Percentiles rank a stretch among this genome's conserved stretches.
Conservation (phyloP, 495 filamentous ascomycete species). For the Penicillium bialowiezense region DNA sequence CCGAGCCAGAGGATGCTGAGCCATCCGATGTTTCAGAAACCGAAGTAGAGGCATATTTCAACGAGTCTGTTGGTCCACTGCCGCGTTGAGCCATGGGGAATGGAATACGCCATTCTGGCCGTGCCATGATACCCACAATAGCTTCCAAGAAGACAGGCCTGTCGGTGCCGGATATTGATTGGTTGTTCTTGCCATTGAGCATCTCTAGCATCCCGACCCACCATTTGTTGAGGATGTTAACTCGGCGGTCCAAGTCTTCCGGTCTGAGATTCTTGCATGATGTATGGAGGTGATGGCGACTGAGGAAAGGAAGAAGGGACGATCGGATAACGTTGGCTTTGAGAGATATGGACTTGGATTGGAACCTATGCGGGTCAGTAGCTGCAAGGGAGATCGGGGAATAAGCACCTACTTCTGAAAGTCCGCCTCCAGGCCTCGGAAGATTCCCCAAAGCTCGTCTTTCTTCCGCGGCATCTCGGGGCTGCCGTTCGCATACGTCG, state of each 20-base stretch:
- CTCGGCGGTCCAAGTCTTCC: conserved; percentile 84
- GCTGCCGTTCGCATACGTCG: conserved; percentile 36
- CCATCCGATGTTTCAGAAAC: conserved; percentile 41
- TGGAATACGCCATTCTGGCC: conserved; percentile 84
- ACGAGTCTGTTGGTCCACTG: conserved; percentile 24
- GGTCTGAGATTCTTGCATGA: conserved; percentile 65
- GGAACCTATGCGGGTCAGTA: conserved; percentile 51
- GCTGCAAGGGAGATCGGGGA: background rate
- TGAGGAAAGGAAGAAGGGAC: conserved; percentile 80
- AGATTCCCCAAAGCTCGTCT: conserved; percentile 88
- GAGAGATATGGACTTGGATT: conserved; percentile 69
- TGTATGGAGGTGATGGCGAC: conserved; percentile 64
- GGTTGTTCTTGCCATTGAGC: conserved; percentile 70
- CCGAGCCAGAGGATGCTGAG: conserved; percentile 52
- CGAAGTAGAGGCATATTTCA: conserved; percentile 37
- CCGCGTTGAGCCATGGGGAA: conserved; percentile 46
- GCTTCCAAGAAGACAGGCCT: conserved; percentile 81
- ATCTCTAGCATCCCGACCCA: conserved; percentile 89
- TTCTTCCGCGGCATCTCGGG: conserved; percentile 54
- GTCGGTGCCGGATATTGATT: conserved; percentile 72
- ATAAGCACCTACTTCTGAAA: conserved; percentile 62
- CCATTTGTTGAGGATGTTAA: conserved; percentile 88
- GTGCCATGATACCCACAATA: conserved; percentile 80
- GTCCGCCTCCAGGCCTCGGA: conserved; percentile 77
- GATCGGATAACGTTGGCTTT: conserved; percentile 80